Evolutionary conservation across 2,329 filamentous ascomycete genomes (phyloP), one percentile per base, ranked within the genome.

Genomic region (Monosporascus sp.): DNA sequence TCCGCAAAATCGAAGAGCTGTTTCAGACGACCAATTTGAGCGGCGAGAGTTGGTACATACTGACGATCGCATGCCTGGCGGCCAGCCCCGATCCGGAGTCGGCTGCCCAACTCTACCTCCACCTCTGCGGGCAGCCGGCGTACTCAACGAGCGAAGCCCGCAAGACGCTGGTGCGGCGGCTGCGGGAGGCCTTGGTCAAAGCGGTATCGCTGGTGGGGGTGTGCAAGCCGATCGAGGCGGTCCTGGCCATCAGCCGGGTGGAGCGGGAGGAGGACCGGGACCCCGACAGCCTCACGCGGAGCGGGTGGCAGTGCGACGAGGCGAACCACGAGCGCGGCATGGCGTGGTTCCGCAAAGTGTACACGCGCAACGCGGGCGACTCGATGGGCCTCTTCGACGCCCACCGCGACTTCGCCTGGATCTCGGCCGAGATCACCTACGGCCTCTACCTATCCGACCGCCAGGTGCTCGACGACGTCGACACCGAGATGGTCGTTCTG

Each of bases 161-260:
- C 11, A 68, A 81, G 59, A 64, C 63, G 0, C 68, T 83, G 7
- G 69, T 82, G 51, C 73, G 75, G 2, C 69, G 79, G 3, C 60
- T 83, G 2, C 75, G 83, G 44, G 84, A 87, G 65, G 76, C 75
- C 0, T 69, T 87, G 14, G 65, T 87, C 53, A 85, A 87, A 66
- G 68, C 75, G n/a, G 72, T 82, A 11, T 70, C 72, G 14, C 70
- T 86, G 2, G 74, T 84, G 17, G 84, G 84, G 1, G 80, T 86
- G 0, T 83, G 80, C 65, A 85, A 84, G 61, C 81, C 82, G 7
- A 66, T 87, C 5, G 82, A 85, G 59, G 77, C 81, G 1, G 77
- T 85, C 44, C 70, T 84, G 7, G 71, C 75, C n/a, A 83, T 85
- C 50, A 71, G 68, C 52, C 69, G 72, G 17, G 63, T 79, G 9